Evolutionary conservation across 352 stramenopile genomes (phyloP).

Genomic region (Thalassiosira oceanica): DNA sequence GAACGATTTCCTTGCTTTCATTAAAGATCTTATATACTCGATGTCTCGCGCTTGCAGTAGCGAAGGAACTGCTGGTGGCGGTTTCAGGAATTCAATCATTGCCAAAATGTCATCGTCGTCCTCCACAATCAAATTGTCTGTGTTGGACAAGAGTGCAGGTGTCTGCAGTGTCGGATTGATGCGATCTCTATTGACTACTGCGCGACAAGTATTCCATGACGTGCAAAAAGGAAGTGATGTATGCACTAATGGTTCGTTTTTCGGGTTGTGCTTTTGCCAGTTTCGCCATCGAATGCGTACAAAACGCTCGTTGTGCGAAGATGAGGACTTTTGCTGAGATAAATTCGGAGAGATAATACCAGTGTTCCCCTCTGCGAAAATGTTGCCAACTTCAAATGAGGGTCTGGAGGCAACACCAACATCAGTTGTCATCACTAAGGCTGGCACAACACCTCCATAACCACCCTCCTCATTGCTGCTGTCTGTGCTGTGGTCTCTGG

Average conservation of each 20-base stretch:
- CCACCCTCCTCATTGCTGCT: too few species aligned
- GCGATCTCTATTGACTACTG: conserved; percentile 21
- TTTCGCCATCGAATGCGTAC: conserved; percentile 21
- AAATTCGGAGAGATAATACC: not conserved
- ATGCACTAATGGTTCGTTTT: not conserved
- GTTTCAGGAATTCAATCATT: conserved; percentile 42
- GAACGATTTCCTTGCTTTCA: conserved; percentile 46
- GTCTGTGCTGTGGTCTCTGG: too few species aligned
- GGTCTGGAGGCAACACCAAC: too few species aligned
- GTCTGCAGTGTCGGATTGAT: not conserved
- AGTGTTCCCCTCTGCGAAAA: too few species aligned
- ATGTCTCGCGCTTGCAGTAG: conserved; percentile 38
- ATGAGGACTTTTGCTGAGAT: not conserved
- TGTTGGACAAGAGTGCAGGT: too few species aligned
- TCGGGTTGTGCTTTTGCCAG: conserved; percentile 17
- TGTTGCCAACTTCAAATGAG: too few species aligned
- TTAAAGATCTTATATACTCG: conserved; percentile 24
- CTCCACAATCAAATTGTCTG: too few species aligned
- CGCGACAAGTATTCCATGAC: conserved; percentile 32
- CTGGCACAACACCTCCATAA: too few species aligned
- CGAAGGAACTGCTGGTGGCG: conserved; percentile 24
- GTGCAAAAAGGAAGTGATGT: conserved; percentile 3
- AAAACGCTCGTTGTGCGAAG: conserved; percentile 11
- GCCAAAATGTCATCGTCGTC: too few species aligned
- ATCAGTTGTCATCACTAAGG: too few species aligned